phyloP scores from a whole-genome alignment of 1,284 basidiomycete species.

The Rhizoctonia solani region DNA sequence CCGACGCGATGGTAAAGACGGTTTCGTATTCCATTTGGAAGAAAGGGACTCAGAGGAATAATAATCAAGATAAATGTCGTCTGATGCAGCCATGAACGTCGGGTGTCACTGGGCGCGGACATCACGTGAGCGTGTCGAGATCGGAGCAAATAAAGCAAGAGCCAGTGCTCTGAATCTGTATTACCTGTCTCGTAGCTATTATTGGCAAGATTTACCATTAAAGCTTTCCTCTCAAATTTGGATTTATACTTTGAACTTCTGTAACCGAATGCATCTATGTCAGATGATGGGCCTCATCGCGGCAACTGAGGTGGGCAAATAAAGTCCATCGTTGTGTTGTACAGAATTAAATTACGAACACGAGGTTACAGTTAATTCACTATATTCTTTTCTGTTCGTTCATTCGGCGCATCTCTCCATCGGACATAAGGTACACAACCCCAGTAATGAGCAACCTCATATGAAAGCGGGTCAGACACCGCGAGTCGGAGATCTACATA shows the following conservation, averaged over 20 bases:
- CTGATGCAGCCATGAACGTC: not conserved
- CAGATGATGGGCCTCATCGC: not conserved
- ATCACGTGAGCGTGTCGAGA: conserved; percentile 12
- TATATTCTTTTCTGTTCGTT: not conserved
- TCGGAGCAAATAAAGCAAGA: not conserved
- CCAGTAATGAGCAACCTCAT: conserved; percentile 25
- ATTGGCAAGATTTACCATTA: too few relatives aligned
- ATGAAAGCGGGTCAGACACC: conserved; percentile 27
- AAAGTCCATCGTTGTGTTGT: too few relatives aligned
- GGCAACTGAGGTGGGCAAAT: too few relatives aligned
- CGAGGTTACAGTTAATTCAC: not conserved
- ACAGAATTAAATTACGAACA: too few relatives aligned
- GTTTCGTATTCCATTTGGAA: not conserved
- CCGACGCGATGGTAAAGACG: not conserved
- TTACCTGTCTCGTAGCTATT: too few relatives aligned
- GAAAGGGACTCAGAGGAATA: not conserved
- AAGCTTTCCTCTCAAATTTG: too few relatives aligned
- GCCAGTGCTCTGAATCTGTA: too few relatives aligned
- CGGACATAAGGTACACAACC: conserved; percentile 27
- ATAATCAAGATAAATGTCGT: conserved; percentile 26
- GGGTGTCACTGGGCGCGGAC: not conserved
- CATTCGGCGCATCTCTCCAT: not conserved
- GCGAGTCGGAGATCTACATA: conserved; percentile 18
- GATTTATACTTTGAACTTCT: too few relatives aligned
- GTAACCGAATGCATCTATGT: not conserved